Evolutionary conservation across 495 filamentous ascomycete genomes (phyloP), one percentile per base, ranked within the genome.

Genomic region (Talaromyces stipitatus): DNA sequence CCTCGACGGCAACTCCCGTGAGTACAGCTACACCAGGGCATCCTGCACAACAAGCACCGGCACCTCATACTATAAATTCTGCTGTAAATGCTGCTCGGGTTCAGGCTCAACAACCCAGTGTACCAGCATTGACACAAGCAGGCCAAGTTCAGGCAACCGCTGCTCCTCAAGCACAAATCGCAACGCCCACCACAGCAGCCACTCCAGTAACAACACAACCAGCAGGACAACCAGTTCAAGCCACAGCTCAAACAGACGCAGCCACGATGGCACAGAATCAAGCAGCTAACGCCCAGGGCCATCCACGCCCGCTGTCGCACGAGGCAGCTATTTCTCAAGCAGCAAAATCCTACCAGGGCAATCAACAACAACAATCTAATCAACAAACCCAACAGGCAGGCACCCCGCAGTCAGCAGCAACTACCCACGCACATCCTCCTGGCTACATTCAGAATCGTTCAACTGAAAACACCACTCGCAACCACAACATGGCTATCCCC

Each of bases 401-500:
- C 57, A 61, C 64, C 26, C 71, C 75, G 48, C 58, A 66, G 5
- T 63, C 61, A 14, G 48, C 38, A 48, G 56, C 59, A 30, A 71
- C 68, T 32, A 68, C 78, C 23, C 73, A 80, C 41, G 75, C 75
- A 23, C 83, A 87, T 61, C 76, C 82, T 11, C 80, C 62, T 50
- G 77, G 68, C 56, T 79, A 73, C 59, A 72, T 70, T 24, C 62
- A 63, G 60, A 85, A 75, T 71, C 81, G 58, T 69, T 62, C 80
- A 59, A 30, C 65, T 62, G 64, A 81, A 62, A 69, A 75, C 61
- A 66, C 74, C 36, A 70, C 72, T 6, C 73, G 77, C 54, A 66
- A 85, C 63, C 72, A 70, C 63, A 82, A 74, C 66, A 82, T 91
- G 76, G 84, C 83, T 2, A 97, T 98, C 56, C 87, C 88, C 24